phyloP scores from a whole-genome alignment of 306 rosid species.

The Cucumis melo region DNA sequence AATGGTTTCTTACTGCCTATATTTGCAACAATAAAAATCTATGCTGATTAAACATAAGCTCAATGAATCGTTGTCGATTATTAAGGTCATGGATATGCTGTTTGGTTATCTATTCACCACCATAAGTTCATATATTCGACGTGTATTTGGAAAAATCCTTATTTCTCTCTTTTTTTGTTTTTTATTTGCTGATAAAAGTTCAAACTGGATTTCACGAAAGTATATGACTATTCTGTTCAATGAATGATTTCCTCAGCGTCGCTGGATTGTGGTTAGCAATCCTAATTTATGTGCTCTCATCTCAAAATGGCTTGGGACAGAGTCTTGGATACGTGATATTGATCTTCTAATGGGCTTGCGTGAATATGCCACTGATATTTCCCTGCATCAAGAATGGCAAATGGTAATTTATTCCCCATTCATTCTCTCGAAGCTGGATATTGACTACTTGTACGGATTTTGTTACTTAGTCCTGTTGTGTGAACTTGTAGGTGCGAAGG shows the following conservation, averaged over 20 bases:
- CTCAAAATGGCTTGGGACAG: slow-evolving; percentile 71
- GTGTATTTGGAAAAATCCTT: not conserved
- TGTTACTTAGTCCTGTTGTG: not conserved
- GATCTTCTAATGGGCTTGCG: slow-evolving; percentile 48
- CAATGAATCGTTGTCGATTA: not conserved
- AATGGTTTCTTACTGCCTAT: too few species aligned
- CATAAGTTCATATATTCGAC: not conserved
- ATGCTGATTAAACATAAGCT: too few species aligned
- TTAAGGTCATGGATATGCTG: not conserved
- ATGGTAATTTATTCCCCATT: slow-evolving; percentile 29
- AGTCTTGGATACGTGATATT: slow-evolving; percentile 57
- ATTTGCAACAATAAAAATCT: too few species aligned
- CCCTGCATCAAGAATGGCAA: slow-evolving; percentile 47
- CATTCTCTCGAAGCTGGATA: not conserved
- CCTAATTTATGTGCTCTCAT: slow-evolving; percentile 51
- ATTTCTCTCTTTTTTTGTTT: not conserved
- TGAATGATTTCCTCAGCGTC: slow-evolving; percentile 35
- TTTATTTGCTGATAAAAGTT: not conserved
- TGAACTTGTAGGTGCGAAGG: slow-evolving; percentile 42
- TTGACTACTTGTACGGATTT: not conserved
- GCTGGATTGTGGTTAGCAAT: slow-evolving; percentile 76
- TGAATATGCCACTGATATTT: slow-evolving; percentile 37
- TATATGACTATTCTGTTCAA: slow-evolving; percentile 1
- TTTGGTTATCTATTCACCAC: not conserved
- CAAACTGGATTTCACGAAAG: not conserved